Evolutionary conservation across 2,329 filamentous ascomycete species (phyloP).

Genomic region (Phyllosticta capitalensis): DNA sequence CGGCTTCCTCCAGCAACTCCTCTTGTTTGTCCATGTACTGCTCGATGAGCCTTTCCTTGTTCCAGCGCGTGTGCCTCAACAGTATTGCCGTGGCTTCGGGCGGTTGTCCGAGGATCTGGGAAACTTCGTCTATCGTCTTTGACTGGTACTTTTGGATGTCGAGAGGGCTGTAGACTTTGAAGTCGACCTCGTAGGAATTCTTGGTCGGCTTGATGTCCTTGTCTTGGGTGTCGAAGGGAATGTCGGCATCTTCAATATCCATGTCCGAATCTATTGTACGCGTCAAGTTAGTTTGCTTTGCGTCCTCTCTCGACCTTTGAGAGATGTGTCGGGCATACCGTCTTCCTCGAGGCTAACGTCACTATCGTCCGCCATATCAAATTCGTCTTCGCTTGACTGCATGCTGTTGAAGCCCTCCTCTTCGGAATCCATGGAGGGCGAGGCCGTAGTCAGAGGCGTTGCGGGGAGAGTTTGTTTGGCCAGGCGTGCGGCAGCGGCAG

Average conservation of each 20-base stretch:
- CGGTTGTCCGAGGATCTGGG: constrained; percentile 79
- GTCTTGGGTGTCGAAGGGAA: constrained; percentile 54
- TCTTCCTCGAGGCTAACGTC: constrained; percentile 44
- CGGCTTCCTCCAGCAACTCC: constrained; percentile 73
- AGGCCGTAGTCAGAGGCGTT: constrained; percentile 25
- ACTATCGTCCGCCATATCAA: constrained; percentile 61
- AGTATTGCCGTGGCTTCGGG: constrained; percentile 87
- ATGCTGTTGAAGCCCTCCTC: constrained; percentile 78
- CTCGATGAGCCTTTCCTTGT: constrained; percentile 89
- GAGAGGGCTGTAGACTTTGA: constrained; percentile 65
- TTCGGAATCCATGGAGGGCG: constrained; percentile 78
- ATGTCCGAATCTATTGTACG: constrained; percentile 37
- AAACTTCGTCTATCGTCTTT: constrained; percentile 78
- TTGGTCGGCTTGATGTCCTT: constrained; percentile 64
- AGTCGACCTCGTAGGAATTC: constrained; percentile 74
- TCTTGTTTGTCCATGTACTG: constrained; percentile 88
- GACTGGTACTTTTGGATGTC: constrained; percentile 83
- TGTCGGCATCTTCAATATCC: constrained; percentile 50
- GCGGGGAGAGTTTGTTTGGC: constrained; percentile 18
- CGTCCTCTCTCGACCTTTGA: neutral
- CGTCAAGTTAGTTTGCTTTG: constrained; percentile 11
- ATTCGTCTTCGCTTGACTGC: constrained; percentile 65
- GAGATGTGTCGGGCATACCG: constrained; percentile 23
- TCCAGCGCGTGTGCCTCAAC: constrained; percentile 84
- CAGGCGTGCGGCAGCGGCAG: constrained; percentile 9